Percentiles rank a stretch among this genome's conserved stretches.
Conservation (phyloP, 2,329 filamentous ascomycete species). For the Chalaropsis thielavioides region DNA sequence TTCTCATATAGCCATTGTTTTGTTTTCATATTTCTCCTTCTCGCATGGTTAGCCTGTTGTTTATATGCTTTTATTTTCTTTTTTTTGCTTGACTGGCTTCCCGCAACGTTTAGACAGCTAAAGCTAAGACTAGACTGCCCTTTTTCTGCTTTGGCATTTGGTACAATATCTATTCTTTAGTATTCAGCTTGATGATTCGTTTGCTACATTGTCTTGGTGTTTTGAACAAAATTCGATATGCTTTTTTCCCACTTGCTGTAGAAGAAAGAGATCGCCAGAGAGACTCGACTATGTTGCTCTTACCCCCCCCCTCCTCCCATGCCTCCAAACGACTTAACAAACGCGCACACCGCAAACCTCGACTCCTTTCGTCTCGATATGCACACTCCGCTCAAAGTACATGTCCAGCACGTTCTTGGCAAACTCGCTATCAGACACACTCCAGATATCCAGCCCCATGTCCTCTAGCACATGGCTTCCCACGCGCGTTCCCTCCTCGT, state of each 20-base stretch:
- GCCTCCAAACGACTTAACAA: constrained; percentile 32
- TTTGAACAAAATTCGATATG: not conserved
- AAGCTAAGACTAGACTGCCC: too few species aligned
- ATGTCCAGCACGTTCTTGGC: constrained; percentile 44
- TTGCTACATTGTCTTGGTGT: not conserved
- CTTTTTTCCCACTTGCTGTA: not conserved
- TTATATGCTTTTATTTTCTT: not conserved
- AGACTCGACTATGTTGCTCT: not conserved
- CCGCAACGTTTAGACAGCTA: too few species aligned
- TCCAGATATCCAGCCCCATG: constrained; percentile 72
- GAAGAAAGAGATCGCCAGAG: too few species aligned
- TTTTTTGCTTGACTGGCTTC: not conserved
- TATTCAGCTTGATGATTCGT: not conserved
- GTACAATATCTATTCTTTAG: not conserved
- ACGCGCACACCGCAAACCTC: constrained; percentile 62
- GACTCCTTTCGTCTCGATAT: constrained; percentile 53
- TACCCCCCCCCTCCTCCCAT: not conserved
- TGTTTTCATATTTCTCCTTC: not conserved
- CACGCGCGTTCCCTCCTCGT: constrained; percentile 32
- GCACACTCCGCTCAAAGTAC: constrained; percentile 52
- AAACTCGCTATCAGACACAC: constrained; percentile 53
- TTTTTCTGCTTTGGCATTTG: not conserved
- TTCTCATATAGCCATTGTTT: not conserved
- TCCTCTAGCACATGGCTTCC: constrained; percentile 49
- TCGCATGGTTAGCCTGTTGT: not conserved